These are phyloP conservation scores for Malus orientalis DNA, from an alignment of 306 rosid species.

Conservation along the genomic window DNA sequence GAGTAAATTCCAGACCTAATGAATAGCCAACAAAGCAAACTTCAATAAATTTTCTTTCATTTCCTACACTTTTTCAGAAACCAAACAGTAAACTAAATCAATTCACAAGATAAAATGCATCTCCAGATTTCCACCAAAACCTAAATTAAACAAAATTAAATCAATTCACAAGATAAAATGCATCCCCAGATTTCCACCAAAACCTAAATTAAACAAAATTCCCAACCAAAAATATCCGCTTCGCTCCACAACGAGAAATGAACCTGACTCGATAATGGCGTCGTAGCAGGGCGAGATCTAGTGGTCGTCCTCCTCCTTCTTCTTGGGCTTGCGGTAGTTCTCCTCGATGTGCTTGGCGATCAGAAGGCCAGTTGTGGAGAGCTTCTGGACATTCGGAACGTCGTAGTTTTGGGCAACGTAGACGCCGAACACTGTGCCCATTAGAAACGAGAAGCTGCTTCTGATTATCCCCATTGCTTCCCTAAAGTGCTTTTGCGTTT, in stretches of 20 bases:
- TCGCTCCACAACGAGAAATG: background rate
- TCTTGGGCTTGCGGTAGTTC: constrained; percentile 42
- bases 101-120: background rate
- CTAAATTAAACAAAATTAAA: background rate
- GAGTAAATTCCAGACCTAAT: background rate
- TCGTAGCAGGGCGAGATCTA: background rate
- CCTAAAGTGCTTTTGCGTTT: background rate
- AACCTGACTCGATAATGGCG: background rate
- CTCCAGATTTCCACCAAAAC: background rate
- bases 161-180: background rate
- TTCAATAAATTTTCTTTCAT: background rate
- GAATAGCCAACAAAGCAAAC: background rate
- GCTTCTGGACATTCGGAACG: constrained; percentile 38
- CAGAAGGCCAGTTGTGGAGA: constrained; percentile 21
- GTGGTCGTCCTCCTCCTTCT: constrained; percentile 9
- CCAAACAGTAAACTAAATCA: background rate
- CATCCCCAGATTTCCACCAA: background rate
- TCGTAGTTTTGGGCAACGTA: constrained; percentile 43
- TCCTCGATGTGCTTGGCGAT: constrained; percentile 36
- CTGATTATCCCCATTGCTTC: constrained; percentile 26
- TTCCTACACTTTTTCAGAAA: background rate
- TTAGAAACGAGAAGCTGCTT: constrained; percentile 28
- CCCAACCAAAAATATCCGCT: background rate
- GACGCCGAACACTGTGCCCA: constrained; percentile 27
- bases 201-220: background rate